Percentiles rank a stretch among this genome's conserved stretches.
Evolutionary conservation across 140 eudicot genomes (phyloP).

Genomic region (Bidens hawaiensis): DNA sequence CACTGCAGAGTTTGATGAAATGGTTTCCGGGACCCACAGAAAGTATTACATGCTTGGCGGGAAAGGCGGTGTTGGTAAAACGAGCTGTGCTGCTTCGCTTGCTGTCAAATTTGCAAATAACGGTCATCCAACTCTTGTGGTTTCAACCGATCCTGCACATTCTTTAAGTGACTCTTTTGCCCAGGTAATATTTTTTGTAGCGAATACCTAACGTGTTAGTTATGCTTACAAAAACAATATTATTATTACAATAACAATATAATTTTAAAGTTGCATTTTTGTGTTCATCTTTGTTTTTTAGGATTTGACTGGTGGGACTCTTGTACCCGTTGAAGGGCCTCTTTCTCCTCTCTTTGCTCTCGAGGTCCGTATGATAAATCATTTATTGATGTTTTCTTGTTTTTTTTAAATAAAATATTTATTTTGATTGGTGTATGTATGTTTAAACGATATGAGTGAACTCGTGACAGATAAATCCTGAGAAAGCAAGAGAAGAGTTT

Average conservation of each 20-base stretch:
- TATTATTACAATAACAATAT: neutral
- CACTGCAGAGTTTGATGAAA: constrained; percentile 78
- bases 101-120: constrained; percentile 95
- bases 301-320: constrained; percentile 94
- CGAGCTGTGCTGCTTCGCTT: constrained; percentile 98
- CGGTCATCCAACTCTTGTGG: constrained; percentile 96
- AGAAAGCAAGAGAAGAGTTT: constrained; percentile 89
- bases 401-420: no score
- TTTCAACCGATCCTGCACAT: constrained; percentile 99
- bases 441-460: constrained; percentile 4
- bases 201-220: neutral
- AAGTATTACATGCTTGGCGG: constrained; percentile 96
- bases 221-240: neutral
- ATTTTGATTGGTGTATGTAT: no score
- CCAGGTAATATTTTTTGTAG: constrained; percentile 46
- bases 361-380: constrained; percentile 49
- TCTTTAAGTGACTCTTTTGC: constrained; percentile 96
- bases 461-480: constrained; percentile 81
- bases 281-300: constrained; percentile 24
- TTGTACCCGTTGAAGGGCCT: constrained; percentile 90
- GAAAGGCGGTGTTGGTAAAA: constrained; percentile 97
- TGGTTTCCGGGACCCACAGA: constrained; percentile 83
- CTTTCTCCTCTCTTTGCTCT: constrained; percentile 79
- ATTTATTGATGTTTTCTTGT: neutral
- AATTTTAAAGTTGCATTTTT: constrained; percentile 12